Evolutionary conservation across 2,329 filamentous ascomycete genomes (phyloP).

Genomic region (Emergomyces orientalis): DNA sequence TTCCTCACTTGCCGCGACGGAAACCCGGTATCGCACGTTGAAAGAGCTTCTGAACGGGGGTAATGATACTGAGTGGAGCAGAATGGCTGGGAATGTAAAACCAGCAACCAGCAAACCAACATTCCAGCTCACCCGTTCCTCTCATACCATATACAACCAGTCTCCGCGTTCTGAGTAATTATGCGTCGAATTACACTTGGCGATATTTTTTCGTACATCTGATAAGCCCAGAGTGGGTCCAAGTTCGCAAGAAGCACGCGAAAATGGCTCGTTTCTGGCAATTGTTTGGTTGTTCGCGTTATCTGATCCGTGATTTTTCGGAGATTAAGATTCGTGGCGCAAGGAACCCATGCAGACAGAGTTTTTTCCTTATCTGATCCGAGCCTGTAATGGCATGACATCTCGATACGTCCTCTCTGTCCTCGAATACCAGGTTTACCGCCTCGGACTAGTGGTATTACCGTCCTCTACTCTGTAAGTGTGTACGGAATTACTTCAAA

Average conservation of each 20-base stretch:
- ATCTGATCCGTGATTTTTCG: constrained; percentile 1
- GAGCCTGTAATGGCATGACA: neutral
- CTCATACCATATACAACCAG: too few relatives aligned
- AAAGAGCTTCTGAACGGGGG: neutral
- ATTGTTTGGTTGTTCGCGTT: neutral
- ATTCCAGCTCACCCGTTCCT: neutral
- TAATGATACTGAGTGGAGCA: neutral
- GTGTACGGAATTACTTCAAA: neutral
- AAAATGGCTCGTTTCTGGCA: neutral
- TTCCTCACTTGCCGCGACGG: neutral
- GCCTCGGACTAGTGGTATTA: neutral
- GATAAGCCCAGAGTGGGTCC: neutral
- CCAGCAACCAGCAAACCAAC: too few relatives aligned
- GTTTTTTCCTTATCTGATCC: constrained; percentile 9
- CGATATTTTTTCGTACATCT: neutral
- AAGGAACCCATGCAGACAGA: too few relatives aligned
- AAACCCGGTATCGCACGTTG: constrained; percentile 1
- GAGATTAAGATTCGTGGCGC: too few relatives aligned
- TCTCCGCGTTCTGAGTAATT: neutral
- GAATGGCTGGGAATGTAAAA: neutral
- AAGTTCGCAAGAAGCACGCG: too few relatives aligned
- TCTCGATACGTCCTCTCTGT: neutral
- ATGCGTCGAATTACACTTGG: neutral
- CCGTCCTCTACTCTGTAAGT: neutral
- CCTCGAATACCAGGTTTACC: neutral